These are phyloP conservation scores for Amoebophrya sp. DNA, from an alignment of 169 alveolate genomes.

Conservation along the genomic window DNA sequence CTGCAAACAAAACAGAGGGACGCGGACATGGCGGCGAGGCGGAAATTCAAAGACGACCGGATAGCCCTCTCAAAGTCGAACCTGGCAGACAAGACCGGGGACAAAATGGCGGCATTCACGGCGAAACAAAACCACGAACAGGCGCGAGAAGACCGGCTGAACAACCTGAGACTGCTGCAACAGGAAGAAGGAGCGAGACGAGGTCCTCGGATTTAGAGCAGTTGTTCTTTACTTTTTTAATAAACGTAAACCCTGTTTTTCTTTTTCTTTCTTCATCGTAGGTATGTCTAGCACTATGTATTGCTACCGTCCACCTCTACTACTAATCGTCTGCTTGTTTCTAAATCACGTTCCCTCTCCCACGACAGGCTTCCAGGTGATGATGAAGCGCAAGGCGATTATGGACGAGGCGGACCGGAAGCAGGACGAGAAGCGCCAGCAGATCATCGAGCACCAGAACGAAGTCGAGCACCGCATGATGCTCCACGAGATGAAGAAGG, in stretches of 20 bases:
- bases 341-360: too few relatives aligned
- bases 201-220: too few relatives aligned
- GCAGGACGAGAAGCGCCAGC: conserved; percentile 7
- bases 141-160: conserved; percentile 6
- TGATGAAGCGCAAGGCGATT: conserved; percentile 12
- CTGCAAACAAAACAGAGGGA: background rate
- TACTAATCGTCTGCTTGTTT: too few relatives aligned
- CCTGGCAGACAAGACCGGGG: background rate
- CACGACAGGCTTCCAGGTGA: background rate
- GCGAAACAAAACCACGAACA: background rate
- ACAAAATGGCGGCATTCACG: background rate
- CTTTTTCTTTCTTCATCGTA: too few relatives aligned
- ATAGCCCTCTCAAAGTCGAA: background rate
- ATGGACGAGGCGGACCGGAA: conserved; percentile 7
- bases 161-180: conserved; percentile 7
- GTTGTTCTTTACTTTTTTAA: too few relatives aligned
- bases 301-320: too few relatives aligned
- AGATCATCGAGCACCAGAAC: conserved; percentile 9
- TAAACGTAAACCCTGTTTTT: too few relatives aligned
- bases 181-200: background rate
- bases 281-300: too few relatives aligned
- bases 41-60: background rate
- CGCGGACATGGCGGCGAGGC: background rate
- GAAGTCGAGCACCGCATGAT: background rate
- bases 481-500: conserved; percentile 14